phyloP scores from a whole-genome alignment of 192 early-diverging fungal genomes.

The Diversispora epigaea region DNA sequence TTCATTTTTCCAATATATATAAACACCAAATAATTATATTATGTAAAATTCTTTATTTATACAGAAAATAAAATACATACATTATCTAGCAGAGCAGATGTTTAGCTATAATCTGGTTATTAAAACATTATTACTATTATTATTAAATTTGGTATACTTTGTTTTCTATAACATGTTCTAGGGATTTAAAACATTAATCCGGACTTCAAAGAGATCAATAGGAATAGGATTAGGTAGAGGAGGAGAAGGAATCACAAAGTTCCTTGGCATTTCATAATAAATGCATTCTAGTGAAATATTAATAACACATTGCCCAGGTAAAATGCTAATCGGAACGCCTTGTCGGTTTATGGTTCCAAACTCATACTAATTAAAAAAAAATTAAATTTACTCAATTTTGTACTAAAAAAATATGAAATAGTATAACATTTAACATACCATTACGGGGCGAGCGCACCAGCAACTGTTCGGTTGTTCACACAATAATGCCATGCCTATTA shows the following conservation, averaged over 20 bases:
- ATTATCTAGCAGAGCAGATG: no score
- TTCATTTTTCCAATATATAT: no score
- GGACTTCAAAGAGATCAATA: constrained; percentile 13
- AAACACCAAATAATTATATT: no score
- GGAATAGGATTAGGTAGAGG: constrained; percentile 22
- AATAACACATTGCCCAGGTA: constrained; percentile 9
- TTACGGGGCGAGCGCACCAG: constrained; percentile 9
- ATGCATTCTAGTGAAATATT: constrained; percentile 12
- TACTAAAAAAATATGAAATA: neutral
- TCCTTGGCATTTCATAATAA: constrained; percentile 19
- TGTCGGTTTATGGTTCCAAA: constrained; percentile 1
- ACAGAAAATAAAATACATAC: no score
- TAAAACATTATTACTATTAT: no score
- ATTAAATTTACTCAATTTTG: neutral
- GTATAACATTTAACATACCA: constrained; percentile 20
- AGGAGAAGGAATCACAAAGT: constrained; percentile 13
- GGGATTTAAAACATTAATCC: constrained; percentile 9
- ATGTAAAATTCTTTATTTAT: no score
- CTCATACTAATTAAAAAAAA: constrained; percentile 20
- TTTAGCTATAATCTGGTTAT: no score
- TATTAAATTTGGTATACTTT: no score
- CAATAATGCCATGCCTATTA: constrained; percentile 29
- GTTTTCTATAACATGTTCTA: no score
- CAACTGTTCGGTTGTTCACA: constrained; percentile 8
- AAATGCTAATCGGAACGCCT: neutral